These are phyloP conservation scores for Clonostachys solani DNA, from an alignment of 2,329 filamentous ascomycete genomes.

Conservation along the genomic window DNA sequence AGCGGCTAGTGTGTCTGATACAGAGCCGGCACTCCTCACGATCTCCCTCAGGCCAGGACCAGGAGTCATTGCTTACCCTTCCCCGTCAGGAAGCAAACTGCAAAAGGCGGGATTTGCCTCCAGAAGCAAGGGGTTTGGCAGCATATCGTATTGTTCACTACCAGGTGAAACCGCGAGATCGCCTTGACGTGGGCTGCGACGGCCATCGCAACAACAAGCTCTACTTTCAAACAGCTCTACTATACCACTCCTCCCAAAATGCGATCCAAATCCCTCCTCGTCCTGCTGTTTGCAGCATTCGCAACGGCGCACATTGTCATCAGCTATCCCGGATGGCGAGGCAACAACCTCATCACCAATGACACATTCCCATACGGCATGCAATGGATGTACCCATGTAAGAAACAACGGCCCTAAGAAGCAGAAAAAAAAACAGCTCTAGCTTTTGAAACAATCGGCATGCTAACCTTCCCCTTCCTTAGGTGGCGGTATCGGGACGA, in stretches of 20 bases:
- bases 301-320: slow-evolving; percentile 74
- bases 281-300: slow-evolving; percentile 41
- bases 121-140: not conserved
- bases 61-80: too few species aligned
- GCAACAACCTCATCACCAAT: slow-evolving; percentile 79
- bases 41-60: too few species aligned
- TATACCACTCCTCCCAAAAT: slow-evolving; percentile 24
- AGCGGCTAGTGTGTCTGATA: too few species aligned
- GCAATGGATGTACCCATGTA: slow-evolving; percentile 96
- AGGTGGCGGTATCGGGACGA: slow-evolving; percentile 81
- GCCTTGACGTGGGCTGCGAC: not conserved
- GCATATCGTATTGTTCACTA: not conserved
- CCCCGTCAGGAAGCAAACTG: too few species aligned
- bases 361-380: slow-evolving; percentile 80
- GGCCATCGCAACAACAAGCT: not conserved
- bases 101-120: too few species aligned
- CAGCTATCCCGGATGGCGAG: slow-evolving; percentile 82
- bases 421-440: not conserved
- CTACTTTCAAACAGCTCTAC: slow-evolving; percentile 1
- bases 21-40: too few species aligned
- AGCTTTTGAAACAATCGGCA: slow-evolving; percentile 5
- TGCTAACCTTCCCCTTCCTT: slow-evolving; percentile 2
- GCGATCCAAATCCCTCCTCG: slow-evolving; percentile 35
- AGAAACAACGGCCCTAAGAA: slow-evolving; percentile 25
- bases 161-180: not conserved